These are phyloP conservation scores for Polymyxa betae DNA, from an alignment of 208 protist species.

Conservation along the genomic window DNA sequence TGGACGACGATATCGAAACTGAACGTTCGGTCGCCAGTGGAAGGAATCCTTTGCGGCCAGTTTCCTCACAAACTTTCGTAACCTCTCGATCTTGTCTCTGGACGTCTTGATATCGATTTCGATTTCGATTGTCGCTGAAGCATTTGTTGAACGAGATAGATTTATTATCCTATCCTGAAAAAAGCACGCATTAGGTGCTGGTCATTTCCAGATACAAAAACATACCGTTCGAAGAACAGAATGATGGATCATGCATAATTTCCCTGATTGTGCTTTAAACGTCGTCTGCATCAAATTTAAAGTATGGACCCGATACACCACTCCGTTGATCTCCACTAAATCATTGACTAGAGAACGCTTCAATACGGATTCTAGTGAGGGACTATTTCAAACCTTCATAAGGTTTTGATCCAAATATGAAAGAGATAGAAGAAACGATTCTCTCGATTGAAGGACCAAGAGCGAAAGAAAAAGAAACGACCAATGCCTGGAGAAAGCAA, in stretches of 20 bases:
- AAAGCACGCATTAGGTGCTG: neutral
- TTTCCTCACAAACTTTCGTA: neutral
- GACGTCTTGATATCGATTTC: constrained; percentile 4
- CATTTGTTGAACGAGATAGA: constrained; percentile 24
- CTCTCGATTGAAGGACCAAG: neutral
- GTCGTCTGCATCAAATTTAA: neutral
- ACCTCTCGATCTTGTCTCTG: neutral
- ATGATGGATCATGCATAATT: neutral
- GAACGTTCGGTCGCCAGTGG: constrained; percentile 1
- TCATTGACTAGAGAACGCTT: neutral
- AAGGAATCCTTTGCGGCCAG: neutral
- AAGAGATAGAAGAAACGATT: neutral
- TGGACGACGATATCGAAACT: too few species aligned
- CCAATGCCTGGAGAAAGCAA: neutral
- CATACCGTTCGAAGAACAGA: neutral
- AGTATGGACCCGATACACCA: neutral
- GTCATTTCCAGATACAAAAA: neutral
- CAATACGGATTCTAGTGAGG: neutral
- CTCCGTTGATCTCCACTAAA: neutral
- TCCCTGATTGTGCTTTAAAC: neutral
- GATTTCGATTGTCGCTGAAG: neutral
- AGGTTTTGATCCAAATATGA: neutral
- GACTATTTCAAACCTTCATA: constrained; percentile 30
- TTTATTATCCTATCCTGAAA: constrained; percentile 29
- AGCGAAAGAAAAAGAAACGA: neutral